These are phyloP conservation scores for Chalciporus sphaerocephalus DNA, from an alignment of 768 basidiomycete species.

Conservation along the genomic window DNA sequence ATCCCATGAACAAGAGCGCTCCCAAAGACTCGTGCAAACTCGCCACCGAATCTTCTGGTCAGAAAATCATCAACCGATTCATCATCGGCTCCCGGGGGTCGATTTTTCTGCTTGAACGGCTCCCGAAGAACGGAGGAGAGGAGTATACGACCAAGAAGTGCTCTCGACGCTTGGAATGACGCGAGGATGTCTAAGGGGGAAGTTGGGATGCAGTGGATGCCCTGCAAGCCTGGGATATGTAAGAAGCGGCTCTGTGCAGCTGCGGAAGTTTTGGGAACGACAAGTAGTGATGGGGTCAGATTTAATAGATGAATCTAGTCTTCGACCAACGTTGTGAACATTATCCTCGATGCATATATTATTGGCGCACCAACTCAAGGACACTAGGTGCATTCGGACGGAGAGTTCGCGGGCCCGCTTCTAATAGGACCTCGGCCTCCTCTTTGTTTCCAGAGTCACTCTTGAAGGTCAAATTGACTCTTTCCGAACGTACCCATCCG, in stretches of 20 bases:
- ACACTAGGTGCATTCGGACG: slow-evolving; percentile 70
- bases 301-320: slow-evolving; percentile 72
- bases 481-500: slow-evolving; percentile 79
- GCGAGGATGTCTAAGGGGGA: slow-evolving; percentile 35
- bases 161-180: slow-evolving; percentile 28
- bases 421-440: slow-evolving; percentile 54
- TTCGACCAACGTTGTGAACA: slow-evolving; percentile 13
- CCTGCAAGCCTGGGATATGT: slow-evolving; percentile 46
- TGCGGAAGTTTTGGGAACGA: slow-evolving; percentile 59
- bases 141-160: slow-evolving; percentile 42
- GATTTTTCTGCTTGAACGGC: slow-evolving; percentile 46
- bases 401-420: slow-evolving; percentile 84
- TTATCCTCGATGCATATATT: slow-evolving; percentile 2
- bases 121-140: slow-evolving; percentile 57
- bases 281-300: slow-evolving; percentile 56
- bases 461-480: slow-evolving; percentile 39
- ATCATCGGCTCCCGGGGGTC: slow-evolving; percentile 45
- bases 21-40: slow-evolving; percentile 70
- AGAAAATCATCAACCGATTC: slow-evolving; percentile 82
- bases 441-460: slow-evolving; percentile 19
- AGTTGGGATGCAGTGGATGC: slow-evolving; percentile 51
- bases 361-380: slow-evolving; percentile 64
- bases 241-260: slow-evolving; percentile 79
- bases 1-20: slow-evolving; percentile 88
- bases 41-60: slow-evolving; percentile 63